A percentile compares a stretch with the other conserved stretches of the same genome.
Evolutionary conservation across 2,329 filamentous ascomycete species (phyloP).

Genomic region (Boeremia exigua): DNA sequence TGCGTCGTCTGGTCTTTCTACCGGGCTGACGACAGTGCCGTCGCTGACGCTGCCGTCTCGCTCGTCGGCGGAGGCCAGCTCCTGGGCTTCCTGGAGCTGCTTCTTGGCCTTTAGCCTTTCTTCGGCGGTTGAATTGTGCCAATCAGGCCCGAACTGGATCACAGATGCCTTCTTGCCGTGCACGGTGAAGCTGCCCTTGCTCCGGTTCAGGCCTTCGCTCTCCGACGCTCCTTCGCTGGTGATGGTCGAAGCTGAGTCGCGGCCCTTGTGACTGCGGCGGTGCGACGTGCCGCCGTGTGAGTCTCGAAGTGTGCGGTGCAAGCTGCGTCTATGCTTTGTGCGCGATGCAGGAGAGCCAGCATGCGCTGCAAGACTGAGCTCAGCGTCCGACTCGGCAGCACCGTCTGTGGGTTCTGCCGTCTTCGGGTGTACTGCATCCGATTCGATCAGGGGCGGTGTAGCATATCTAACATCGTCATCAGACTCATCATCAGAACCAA

Average conservation of each 20-base stretch:
- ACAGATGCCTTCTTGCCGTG: conserved; percentile 98
- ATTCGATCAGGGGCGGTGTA: conserved; percentile 41
- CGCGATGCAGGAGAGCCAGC: conserved; percentile 59
- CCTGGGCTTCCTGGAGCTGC: conserved; percentile 44
- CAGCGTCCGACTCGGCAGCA: conserved; percentile 34
- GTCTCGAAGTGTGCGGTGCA: conserved; percentile 89
- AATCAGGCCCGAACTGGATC: conserved; percentile 93
- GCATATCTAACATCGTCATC: conserved; percentile 40
- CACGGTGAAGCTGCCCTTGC: conserved; percentile 88
- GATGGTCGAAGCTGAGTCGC: conserved; percentile 70
- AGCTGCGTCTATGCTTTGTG: conserved; percentile 78
- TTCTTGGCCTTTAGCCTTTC: conserved; percentile 49
- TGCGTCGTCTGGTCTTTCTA: conserved; percentile 27
- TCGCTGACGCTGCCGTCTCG: conserved; percentile 35
- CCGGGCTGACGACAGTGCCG: conserved; percentile 30
- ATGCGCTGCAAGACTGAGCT: conserved; percentile 32
- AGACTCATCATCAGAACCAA: conserved; percentile 40
- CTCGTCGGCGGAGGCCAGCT: conserved; percentile 34
- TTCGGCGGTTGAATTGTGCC: conserved; percentile 65
- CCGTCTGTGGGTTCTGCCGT: conserved; percentile 39
- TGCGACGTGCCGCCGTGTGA: conserved; percentile 68
- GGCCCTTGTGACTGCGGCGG: conserved; percentile 77
- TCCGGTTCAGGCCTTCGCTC: conserved; percentile 75
- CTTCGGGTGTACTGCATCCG: conserved; percentile 25
- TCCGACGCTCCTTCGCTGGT: conserved; percentile 55